These are phyloP conservation scores for Nicotiana undulata DNA, from an alignment of 257 asterid genomes.

Conservation along the genomic window DNA sequence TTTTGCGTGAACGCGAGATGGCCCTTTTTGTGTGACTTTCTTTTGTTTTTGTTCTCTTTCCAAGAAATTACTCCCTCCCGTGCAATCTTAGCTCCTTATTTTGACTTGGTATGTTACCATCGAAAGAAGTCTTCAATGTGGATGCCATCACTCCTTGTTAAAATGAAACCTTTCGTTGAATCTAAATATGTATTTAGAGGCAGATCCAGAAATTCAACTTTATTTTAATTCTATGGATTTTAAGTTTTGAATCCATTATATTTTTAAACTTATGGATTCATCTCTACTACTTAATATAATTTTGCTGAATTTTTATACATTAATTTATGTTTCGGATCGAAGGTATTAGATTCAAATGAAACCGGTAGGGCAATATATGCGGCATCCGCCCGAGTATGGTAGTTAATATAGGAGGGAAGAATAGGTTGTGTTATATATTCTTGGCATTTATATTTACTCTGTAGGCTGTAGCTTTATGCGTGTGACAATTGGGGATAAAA, in stretches of 20 bases:
- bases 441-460: not conserved
- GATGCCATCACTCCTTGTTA: not conserved
- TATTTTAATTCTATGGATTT: too few species aligned
- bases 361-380: too few species aligned
- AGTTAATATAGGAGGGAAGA: not conserved
- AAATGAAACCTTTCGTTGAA: not conserved
- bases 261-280: too few species aligned
- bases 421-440: not conserved
- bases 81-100: not conserved
- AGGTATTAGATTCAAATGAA: too few species aligned
- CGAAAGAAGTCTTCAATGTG: not conserved
- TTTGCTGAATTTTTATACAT: too few species aligned
- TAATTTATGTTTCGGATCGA: too few species aligned
- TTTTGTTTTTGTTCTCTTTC: too few species aligned
- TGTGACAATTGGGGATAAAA: not conserved
- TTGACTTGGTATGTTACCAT: not conserved
- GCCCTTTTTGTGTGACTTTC: too few species aligned
- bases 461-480: not conserved
- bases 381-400: not conserved
- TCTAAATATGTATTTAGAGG: not conserved
- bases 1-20: too few species aligned
- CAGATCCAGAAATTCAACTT: too few species aligned
- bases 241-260: too few species aligned
- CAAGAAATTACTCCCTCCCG: not conserved
- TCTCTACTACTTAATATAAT: too few species aligned